Conservation (phyloP, 371 early-diverging fungal species). For the Mucor irregularis region DNA sequence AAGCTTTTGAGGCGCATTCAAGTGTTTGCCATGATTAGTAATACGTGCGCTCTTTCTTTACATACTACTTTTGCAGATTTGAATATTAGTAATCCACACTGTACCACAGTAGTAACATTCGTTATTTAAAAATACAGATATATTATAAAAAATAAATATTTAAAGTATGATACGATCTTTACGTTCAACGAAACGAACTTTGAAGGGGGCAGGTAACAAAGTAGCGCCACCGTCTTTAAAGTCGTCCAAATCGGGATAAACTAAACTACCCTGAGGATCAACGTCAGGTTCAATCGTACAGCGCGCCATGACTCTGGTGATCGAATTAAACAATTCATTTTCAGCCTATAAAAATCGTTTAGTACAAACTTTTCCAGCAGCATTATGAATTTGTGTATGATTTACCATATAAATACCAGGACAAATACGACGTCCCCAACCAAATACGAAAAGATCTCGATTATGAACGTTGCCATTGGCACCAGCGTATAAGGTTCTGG, state of each 20-base stretch:
- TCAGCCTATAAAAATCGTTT: constrained; percentile 20
- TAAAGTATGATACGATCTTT: constrained; percentile 3
- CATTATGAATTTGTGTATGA: too few species aligned
- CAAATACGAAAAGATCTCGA: constrained; percentile 13
- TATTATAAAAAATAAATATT: too few species aligned
- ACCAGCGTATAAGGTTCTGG: constrained; percentile 9
- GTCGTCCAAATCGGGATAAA: constrained; percentile 15
- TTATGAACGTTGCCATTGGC: constrained; percentile 4
- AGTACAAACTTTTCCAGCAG: neutral
- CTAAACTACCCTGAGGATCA: neutral
- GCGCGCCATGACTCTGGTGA: constrained; percentile 6
- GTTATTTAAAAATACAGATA: too few species aligned
- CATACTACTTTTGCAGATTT: too few species aligned
- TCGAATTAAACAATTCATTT: constrained; percentile 13
- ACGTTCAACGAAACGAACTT: constrained; percentile 20
- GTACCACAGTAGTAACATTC: too few species aligned
- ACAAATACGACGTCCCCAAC: constrained; percentile 22
- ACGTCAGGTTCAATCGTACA: constrained; percentile 16
- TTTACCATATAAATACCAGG: constrained; percentile 23
- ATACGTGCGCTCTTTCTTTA: too few species aligned
- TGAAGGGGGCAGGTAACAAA: constrained; percentile 6
- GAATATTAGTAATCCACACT: too few species aligned
- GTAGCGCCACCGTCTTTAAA: constrained; percentile 9
- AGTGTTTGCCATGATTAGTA: too few species aligned
- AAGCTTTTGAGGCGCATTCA: too few species aligned